Evolutionary conservation across 1,284 basidiomycete species (phyloP), one percentile per base, ranked within the genome.

Genomic region (Cryptococcus sp.): DNA sequence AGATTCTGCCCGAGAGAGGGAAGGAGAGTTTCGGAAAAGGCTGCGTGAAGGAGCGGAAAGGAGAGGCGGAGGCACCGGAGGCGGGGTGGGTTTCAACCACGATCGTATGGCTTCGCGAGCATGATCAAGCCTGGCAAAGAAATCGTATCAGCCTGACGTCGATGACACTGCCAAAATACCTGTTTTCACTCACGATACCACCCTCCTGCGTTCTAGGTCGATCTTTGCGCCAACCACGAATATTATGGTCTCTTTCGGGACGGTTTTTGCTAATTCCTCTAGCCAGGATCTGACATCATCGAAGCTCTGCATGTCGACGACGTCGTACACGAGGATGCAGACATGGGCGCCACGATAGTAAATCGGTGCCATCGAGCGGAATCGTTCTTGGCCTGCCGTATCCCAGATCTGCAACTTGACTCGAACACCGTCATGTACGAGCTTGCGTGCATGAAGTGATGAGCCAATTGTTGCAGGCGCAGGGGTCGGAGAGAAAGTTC

Each of bases 341-440:
- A 81, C 82, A 58, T 82, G 78, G 10, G 81, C 80, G 0, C 82
- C 82, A 1, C 82, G 77, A 55, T 83, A 83, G 68, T 83, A 84
- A 61, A 83, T 81, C 6, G 81, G 81, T 68, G 93, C 93, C 90
- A 97, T 93, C 72, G 89, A 91, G 64, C 93, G 84, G 80, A 96
- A 97, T 51, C 93, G 83, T 82, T 98, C 94, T 82, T 97, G 93
- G n/a, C 94, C 94, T 45, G 94, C 94, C 54, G 94, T 96, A 76
- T 98, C 93, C 93, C 93, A 97, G 16, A 85, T 80, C 69, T 85
- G 84, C 39, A 85, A 71, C 53, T 92, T 87, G 19, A 98, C 92
- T 74, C 91, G 90, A 66, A 90, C 83, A 47, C 90, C 92, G 65
- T 92, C 86, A 67, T 97, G 86, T 68, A 87, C 85, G 45, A 94